A percentile compares a stretch with the other conserved stretches of the same genome.
These are phyloP conservation scores for Trichosporon asahii DNA, from an alignment of 1,284 basidiomycete genomes.

Conservation along the genomic window DNA sequence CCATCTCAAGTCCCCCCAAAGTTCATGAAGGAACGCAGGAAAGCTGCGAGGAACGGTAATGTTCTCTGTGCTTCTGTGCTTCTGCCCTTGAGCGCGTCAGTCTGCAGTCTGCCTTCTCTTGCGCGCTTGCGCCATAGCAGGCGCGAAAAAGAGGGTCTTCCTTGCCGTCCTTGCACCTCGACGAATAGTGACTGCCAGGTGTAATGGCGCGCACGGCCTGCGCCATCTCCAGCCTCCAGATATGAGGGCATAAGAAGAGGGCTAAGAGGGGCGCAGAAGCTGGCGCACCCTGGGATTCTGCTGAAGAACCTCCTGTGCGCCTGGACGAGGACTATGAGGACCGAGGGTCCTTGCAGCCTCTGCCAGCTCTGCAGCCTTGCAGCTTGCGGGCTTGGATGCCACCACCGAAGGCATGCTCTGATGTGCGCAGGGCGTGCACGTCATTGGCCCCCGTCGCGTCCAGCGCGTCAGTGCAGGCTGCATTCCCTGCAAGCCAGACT, in stretches of 20 bases:
- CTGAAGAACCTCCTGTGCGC: too few species aligned
- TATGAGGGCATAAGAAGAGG: too few species aligned
- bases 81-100: too few species aligned
- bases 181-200: background rate
- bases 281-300: background rate
- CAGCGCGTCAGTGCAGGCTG: background rate
- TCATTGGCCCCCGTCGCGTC: background rate
- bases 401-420: background rate
- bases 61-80: background rate
- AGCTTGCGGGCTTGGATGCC: too few species aligned
- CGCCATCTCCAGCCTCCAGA: background rate
- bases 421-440: slow-evolving; percentile 1
- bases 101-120: too few species aligned
- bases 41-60: background rate
- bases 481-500: background rate
- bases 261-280: too few species aligned
- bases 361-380: too few species aligned
- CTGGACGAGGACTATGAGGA: too few species aligned
- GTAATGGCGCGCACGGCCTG: background rate
- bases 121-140: background rate
- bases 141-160: background rate
- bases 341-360: background rate
- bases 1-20: background rate
- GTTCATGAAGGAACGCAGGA: background rate
- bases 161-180: background rate